Conservation (phyloP, 2,329 filamentous ascomycete species). For the Epichloe baconii region DNA sequence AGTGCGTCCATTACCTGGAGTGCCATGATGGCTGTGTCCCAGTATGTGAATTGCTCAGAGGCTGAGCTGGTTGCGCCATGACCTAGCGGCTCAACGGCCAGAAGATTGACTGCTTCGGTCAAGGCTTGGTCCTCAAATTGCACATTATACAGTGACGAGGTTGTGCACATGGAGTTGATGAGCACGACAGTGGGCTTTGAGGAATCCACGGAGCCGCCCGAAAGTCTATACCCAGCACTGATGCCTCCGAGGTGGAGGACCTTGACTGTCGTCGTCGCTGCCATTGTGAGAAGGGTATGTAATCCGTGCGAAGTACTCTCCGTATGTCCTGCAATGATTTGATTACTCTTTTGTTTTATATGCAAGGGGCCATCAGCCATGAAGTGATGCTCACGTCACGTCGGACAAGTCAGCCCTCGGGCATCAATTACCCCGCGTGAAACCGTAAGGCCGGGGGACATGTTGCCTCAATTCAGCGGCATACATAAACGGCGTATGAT, state of each 20-base stretch:
- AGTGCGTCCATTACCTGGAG: constrained; percentile 42
- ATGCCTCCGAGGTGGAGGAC: constrained; percentile 37
- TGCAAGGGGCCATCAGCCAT: background rate
- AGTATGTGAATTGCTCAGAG: constrained; percentile 40
- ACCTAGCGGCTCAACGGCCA: constrained; percentile 40
- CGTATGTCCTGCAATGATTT: too few relatives aligned
- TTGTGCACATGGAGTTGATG: constrained; percentile 39
- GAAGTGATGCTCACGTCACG: too few relatives aligned
- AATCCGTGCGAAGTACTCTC: too few relatives aligned
- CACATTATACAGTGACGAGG: constrained; percentile 29
- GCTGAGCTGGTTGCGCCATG: constrained; percentile 32
- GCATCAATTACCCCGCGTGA: too few relatives aligned
- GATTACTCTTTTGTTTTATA: background rate
- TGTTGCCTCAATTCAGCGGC: too few relatives aligned
- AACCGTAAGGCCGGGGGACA: too few relatives aligned
- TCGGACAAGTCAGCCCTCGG: too few relatives aligned
- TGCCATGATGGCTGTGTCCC: constrained; percentile 40
- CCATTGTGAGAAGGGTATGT: constrained; percentile 14
- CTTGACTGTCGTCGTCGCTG: constrained; percentile 27
- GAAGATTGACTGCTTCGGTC: constrained; percentile 30
- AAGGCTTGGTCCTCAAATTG: constrained; percentile 30
- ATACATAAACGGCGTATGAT: too few relatives aligned
- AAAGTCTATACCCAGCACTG: constrained; percentile 30
- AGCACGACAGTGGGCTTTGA: constrained; percentile 38
- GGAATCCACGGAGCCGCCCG: constrained; percentile 29